These are phyloP conservation scores for Cladosporium sp. DNA, from an alignment of 2,329 filamentous ascomycete species.

Conservation along the genomic window DNA sequence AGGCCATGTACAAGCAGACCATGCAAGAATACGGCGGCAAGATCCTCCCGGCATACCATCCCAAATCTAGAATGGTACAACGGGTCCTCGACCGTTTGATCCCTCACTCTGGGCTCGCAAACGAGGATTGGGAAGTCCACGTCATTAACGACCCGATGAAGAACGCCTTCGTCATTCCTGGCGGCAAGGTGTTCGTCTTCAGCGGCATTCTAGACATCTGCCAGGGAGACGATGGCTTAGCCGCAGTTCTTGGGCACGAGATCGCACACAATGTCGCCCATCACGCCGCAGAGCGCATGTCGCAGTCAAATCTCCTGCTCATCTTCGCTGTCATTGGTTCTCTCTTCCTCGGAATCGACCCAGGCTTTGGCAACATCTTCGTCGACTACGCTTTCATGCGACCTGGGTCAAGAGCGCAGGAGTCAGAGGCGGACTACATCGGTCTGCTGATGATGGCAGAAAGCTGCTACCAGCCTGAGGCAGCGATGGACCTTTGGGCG, in stretches of 20 bases:
- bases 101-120: slow-evolving; percentile 59
- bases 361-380: slow-evolving; percentile 36
- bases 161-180: slow-evolving; percentile 76
- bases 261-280: slow-evolving; percentile 72
- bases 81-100: slow-evolving; percentile 64
- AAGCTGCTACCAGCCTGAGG: slow-evolving; percentile 68
- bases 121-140: slow-evolving; percentile 63
- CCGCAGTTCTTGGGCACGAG: slow-evolving; percentile 74
- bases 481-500: slow-evolving; percentile 59
- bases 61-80: slow-evolving; percentile 53
- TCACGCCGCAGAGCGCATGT: slow-evolving; percentile 63
- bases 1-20: slow-evolving; percentile 54
- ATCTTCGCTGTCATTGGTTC: slow-evolving; percentile 34
- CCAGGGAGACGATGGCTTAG: slow-evolving; percentile 63
- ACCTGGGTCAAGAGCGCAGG: slow-evolving; percentile 68
- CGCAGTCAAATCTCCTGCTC: slow-evolving; percentile 35
- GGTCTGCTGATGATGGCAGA: slow-evolving; percentile 80
- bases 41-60: slow-evolving; percentile 59
- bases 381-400: slow-evolving; percentile 61
- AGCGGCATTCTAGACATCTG: slow-evolving; percentile 68
- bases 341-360: slow-evolving; percentile 42
- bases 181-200: slow-evolving; percentile 74
- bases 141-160: slow-evolving; percentile 65
- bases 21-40: slow-evolving; percentile 51
- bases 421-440: slow-evolving; percentile 73